Conservation (phyloP, 2,329 filamentous ascomycete species). For the Cladosporium sp. region DNA sequence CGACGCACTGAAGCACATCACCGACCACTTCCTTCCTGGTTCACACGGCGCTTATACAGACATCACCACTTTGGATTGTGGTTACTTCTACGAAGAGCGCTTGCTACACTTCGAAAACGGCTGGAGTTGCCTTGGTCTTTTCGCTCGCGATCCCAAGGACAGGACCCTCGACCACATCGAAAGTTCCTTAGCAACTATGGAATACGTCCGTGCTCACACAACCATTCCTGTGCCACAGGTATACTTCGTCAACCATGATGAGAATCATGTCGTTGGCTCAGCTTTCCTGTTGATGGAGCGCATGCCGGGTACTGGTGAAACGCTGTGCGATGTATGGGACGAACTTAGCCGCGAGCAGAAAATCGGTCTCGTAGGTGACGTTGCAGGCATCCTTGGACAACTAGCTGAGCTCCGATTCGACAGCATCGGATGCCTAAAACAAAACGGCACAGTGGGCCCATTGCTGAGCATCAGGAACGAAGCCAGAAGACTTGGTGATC, state of each 20-base stretch:
- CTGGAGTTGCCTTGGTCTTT: conserved; percentile 22
- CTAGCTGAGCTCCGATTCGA: conserved; percentile 17
- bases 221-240: conserved; percentile 21
- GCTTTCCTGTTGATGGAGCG: conserved; percentile 24
- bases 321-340: conserved; percentile 16
- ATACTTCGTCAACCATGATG: conserved; percentile 21
- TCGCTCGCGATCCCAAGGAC: conserved; percentile 16
- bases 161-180: conserved; percentile 16
- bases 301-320: not conserved
- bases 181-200: conserved; percentile 21
- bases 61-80: not conserved
- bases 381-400: conserved; percentile 1
- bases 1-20: conserved; percentile 23
- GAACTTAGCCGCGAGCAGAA: conserved; percentile 17
- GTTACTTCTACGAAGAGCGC: conserved; percentile 17
- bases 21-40: conserved; percentile 15
- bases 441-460: conserved; percentile 19
- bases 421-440: conserved; percentile 19
- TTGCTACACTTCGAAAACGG: conserved; percentile 23
- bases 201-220: conserved; percentile 21
- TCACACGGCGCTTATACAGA: conserved; percentile 19
- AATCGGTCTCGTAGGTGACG: conserved; percentile 9
- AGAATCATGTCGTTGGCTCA: conserved; percentile 21
- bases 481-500: not conserved
- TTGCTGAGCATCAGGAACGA: not conserved